phyloP scores from a whole-genome alignment of 176 grass and related monocot genomes.

The Melocanna baccifera region DNA sequence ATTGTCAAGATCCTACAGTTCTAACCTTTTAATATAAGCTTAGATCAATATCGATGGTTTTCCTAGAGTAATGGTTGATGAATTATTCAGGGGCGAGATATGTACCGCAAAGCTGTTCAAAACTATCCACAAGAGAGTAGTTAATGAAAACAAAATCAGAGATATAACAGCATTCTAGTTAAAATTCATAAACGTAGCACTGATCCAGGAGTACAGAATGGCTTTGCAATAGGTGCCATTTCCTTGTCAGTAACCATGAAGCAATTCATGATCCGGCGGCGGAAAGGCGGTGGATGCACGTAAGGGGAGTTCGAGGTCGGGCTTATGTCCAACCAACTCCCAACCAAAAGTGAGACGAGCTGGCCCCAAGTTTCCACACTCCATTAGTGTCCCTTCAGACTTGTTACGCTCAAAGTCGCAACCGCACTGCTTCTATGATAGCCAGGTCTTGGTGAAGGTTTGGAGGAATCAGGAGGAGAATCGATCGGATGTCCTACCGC shows the following conservation, averaged over 20 bases:
- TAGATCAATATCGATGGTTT: not conserved
- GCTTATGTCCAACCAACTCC: conserved; percentile 33
- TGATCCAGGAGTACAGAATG: not conserved
- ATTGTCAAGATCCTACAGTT: not conserved
- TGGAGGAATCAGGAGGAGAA: no score
- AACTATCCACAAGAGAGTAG: not conserved
- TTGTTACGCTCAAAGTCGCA: not conserved
- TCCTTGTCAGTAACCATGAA: not conserved
- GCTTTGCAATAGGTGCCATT: not conserved
- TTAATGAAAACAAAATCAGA: not conserved
- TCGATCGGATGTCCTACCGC: no score
- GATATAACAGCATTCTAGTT: not conserved
- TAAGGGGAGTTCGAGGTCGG: not conserved
- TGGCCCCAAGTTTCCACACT: conserved; percentile 28
- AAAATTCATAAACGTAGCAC: not conserved
- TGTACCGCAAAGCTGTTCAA: not conserved
- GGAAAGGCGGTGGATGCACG: not conserved
- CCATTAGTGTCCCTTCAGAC: conserved; percentile 10
- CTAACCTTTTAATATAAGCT: not conserved
- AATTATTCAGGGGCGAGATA: not conserved
- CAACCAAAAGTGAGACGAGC: conserved; percentile 30
- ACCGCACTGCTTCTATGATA: not conserved
- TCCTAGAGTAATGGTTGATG: not conserved
- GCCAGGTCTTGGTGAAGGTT: no score
- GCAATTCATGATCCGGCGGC: not conserved